These are phyloP conservation scores for Cyclotella kingstonii DNA, from an alignment of 108 stramenopile species.

Conservation along the genomic window DNA sequence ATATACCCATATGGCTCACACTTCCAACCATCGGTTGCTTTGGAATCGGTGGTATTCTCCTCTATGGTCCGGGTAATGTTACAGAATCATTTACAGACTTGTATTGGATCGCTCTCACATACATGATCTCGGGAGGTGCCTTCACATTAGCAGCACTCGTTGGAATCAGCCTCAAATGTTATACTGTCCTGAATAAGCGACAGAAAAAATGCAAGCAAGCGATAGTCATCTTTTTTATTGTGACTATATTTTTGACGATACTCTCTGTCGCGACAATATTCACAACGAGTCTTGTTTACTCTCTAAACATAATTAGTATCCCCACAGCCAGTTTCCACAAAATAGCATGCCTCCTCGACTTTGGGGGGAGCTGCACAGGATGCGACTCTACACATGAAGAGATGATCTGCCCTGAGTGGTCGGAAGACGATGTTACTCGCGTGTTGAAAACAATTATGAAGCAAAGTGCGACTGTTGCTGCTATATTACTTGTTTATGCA, in stretches of 20 bases:
- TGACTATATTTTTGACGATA: constrained; percentile 48
- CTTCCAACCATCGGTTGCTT: constrained; percentile 66
- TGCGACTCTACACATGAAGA: constrained; percentile 37
- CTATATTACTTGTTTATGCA: constrained; percentile 74
- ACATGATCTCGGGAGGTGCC: constrained; percentile 52
- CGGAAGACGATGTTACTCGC: constrained; percentile 51
- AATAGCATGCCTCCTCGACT: constrained; percentile 65
- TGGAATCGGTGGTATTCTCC: constrained; percentile 47
- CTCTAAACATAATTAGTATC: constrained; percentile 41
- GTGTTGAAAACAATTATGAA: constrained; percentile 75
- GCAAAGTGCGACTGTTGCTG: constrained; percentile 65
- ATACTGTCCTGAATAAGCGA: constrained; percentile 60
- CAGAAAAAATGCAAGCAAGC: constrained; percentile 67
- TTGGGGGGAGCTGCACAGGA: constrained; percentile 51
- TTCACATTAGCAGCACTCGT: constrained; percentile 60
- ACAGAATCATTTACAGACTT: constrained; percentile 27
- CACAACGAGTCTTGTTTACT: constrained; percentile 57
- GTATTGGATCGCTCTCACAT: constrained; percentile 60
- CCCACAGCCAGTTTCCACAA: constrained; percentile 40
- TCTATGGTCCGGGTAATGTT: constrained; percentile 42
- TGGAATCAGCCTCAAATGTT: constrained; percentile 57
- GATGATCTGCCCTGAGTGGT: constrained; percentile 76
- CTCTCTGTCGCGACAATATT: constrained; percentile 54
- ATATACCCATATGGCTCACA: constrained; percentile 75
- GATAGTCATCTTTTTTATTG: constrained; percentile 54